Percentiles rank a stretch among this genome's conserved stretches.
Evolutionary conservation across 2,329 filamentous ascomycete genomes (phyloP).

Genomic region (Dactylellina cionopaga): DNA sequence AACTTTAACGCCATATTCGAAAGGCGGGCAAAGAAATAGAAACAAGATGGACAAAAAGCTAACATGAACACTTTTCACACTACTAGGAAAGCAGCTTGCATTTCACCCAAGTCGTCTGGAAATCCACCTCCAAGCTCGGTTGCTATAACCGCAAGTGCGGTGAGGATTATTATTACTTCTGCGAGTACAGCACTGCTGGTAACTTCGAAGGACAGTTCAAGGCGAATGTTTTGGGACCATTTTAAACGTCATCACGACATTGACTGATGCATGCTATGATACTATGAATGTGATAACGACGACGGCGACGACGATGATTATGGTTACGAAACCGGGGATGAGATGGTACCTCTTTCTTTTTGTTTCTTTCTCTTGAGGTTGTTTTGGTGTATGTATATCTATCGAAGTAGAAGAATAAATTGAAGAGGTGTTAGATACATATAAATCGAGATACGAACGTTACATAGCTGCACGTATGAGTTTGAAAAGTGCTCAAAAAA

Average conservation of each 20-base stretch:
- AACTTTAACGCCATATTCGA: too few relatives aligned
- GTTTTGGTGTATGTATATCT: neutral
- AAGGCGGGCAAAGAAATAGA: too few relatives aligned
- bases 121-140: slow-evolving; percentile 71
- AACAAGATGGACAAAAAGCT: neutral
- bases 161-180: slow-evolving; percentile 19
- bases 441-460: too few relatives aligned
- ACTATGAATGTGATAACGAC: slow-evolving; percentile 6
- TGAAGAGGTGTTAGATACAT: too few relatives aligned
- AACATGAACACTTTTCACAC: neutral
- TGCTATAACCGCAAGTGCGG: slow-evolving; percentile 62
- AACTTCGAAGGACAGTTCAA: slow-evolving; percentile 28
- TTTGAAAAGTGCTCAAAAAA: too few relatives aligned
- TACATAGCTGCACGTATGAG: too few relatives aligned
- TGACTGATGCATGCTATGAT: slow-evolving; percentile 1
- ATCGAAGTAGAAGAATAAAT: too few relatives aligned
- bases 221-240: slow-evolving; percentile 29
- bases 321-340: neutral
- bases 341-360: neutral
- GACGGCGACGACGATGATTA: neutral
- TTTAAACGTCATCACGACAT: neutral
- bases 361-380: neutral
- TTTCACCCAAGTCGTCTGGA: slow-evolving; percentile 75
- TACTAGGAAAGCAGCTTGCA: slow-evolving; percentile 35
- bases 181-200: slow-evolving; percentile 42